Evolutionary conservation across 2,329 filamentous ascomycete species (phyloP).

Genomic region (Tolypocladium paradoxum): DNA sequence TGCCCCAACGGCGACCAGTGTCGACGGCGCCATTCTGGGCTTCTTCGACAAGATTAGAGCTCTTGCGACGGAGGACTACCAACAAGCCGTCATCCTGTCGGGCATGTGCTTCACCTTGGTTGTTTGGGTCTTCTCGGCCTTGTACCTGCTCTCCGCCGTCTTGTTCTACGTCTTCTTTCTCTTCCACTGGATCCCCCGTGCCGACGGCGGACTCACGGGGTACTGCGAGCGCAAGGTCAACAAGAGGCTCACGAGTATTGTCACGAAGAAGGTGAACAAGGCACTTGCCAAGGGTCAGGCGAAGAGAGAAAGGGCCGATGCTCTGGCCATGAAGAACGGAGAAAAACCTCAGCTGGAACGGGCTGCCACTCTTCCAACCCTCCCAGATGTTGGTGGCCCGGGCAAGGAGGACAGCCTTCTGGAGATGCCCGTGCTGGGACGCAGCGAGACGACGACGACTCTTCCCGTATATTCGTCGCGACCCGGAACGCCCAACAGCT

Average conservation of each 20-base stretch:
- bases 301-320: constrained; percentile 42
- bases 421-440: constrained; percentile 46
- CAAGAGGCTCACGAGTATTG: constrained; percentile 71
- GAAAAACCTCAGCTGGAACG: constrained; percentile 39
- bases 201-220: constrained; percentile 67
- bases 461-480: constrained; percentile 53
- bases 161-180: constrained; percentile 82
- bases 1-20: constrained; percentile 36
- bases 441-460: constrained; percentile 50
- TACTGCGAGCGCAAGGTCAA: constrained; percentile 94
- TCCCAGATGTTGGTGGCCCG: constrained; percentile 28
- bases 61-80: constrained; percentile 61
- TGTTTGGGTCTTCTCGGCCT: constrained; percentile 74
- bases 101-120: constrained; percentile 89
- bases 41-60: constrained; percentile 76
- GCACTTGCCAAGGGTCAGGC: constrained; percentile 70
- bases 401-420: constrained; percentile 38
- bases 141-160: constrained; percentile 64
- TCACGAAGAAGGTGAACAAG: constrained; percentile 78
- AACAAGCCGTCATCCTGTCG: constrained; percentile 72
- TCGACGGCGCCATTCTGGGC: constrained; percentile 54
- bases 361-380: constrained; percentile 57
- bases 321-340: constrained; percentile 40
- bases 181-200: constrained; percentile 78
- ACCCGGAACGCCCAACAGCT: constrained; percentile 40